Base-by-base conservation (phyloP, 2,329 filamentous ascomycete species). In the Juglanconis oblonga region DNA sequence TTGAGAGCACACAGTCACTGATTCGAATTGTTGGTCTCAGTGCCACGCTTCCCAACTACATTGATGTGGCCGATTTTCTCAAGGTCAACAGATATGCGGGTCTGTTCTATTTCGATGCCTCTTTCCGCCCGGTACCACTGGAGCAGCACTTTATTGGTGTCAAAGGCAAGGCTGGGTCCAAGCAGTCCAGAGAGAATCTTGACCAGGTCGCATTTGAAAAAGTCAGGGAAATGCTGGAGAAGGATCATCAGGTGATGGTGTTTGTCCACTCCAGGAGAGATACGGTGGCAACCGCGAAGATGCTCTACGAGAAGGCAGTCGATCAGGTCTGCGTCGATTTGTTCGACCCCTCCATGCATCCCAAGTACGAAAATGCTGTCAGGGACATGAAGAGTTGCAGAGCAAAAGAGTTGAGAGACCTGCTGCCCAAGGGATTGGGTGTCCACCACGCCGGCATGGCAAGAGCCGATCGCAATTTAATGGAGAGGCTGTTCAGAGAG, bases 71-170 rank as follows among this genome's bases (percentile, higher is more conserved):
- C 67, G 94, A 98, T 71, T 99, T 99, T 68, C 82, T 99, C 49
- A 95, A 93, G 67, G 96, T 99, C 59, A 99, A 99, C 73, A 89
- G 92, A 64, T 86, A 91, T 77, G 91, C 90, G 51, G 96, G 96
- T 0, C 74, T 99, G 10, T 99, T 99, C 74, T 99, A 97, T 75
- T 99, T 99, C 70, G 95, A 99, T 71, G 86, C 87, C 0, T 98
- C 95, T 0, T 99, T 99, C 76, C 87, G 95, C 49, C 95, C 95
- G 1, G 96, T 99, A 1, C 96, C 96, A 6, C 80, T 99, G 2
- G 92, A 99, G 73, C 95, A 99, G 71, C 95, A 98, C 74, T 99
- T 99, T 70, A 87, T 99, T 52, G 95, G 96, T 36, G 92, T 97
- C 54, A 97, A 94, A 73, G 92, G 95, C 55, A 98, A 97, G 71